phyloP scores from a whole-genome alignment of 306 rosid genomes.

The Canavalia gladiata region DNA sequence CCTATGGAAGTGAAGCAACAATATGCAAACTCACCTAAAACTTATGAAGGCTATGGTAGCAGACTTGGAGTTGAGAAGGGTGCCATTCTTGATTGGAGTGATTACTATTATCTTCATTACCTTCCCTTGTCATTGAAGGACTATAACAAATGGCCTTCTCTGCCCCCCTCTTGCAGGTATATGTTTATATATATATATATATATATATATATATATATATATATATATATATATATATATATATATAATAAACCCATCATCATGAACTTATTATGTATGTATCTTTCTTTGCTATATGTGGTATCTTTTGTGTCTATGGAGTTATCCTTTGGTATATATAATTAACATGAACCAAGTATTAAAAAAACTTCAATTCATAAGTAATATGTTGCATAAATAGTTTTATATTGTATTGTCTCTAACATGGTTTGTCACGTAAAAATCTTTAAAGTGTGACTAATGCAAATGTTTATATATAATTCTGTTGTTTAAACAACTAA shows the following conservation, averaged over 20 bases:
- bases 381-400: background rate
- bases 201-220: too few species aligned
- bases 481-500: too few species aligned
- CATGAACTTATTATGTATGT: background rate
- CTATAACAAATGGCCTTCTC: slow-evolving; percentile 72
- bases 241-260: too few species aligned
- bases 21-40: slow-evolving; percentile 76
- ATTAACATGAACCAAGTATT: background rate
- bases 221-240: background rate
- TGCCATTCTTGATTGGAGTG: slow-evolving; percentile 95
- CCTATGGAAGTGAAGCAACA: slow-evolving; percentile 72
- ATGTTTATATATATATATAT: background rate
- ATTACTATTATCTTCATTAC: slow-evolving; percentile 80
- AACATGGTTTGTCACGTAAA: background rate
- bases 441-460: background rate
- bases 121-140: slow-evolving; percentile 73
- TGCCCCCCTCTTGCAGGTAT: slow-evolving; percentile 50
- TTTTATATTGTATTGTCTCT: background rate
- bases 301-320: background rate
- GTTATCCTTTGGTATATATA: background rate
- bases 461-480: too few species aligned
- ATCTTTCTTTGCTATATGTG: background rate
- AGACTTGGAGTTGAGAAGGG: slow-evolving; percentile 78
- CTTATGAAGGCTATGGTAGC: slow-evolving; percentile 93
- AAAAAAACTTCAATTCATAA: too few species aligned